Conservation (phyloP, 805 yeast genomes). For the Torulaspora gathmanii region DNA sequence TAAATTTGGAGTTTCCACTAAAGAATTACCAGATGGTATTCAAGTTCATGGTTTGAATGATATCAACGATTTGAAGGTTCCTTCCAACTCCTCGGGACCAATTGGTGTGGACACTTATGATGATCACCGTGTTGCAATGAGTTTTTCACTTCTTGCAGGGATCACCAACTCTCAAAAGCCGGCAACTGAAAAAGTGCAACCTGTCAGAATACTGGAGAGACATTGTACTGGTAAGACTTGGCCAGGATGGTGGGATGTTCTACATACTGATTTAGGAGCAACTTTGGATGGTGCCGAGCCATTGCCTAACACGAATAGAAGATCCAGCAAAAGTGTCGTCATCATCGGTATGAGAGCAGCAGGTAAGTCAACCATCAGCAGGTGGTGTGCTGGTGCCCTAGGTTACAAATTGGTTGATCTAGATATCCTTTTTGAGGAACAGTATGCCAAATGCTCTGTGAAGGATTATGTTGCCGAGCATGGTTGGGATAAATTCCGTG, state of each 20-base stretch:
- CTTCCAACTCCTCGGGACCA: conserved; percentile 42
- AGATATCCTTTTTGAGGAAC: conserved; percentile 65
- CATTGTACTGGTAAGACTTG: conserved; percentile 95
- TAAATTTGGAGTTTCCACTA: conserved; percentile 82
- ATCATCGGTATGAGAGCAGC: conserved; percentile 98
- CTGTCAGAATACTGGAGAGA: conserved; percentile 77
- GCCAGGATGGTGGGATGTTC: conserved; percentile 99
- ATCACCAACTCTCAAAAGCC: conserved; percentile 37
- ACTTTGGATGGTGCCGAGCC: conserved; percentile 69
- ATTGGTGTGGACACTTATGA: conserved; percentile 73
- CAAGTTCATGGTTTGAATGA: conserved; percentile 67
- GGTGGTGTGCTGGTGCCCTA: conserved; percentile 66
- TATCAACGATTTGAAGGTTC: conserved; percentile 47
- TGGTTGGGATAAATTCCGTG: conserved; percentile 89
- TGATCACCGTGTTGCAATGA: conserved; percentile 98
- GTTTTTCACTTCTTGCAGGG: conserved; percentile 84
- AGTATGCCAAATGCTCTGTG: conserved; percentile 43
- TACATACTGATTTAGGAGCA: conserved; percentile 64
- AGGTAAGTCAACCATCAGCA: conserved; percentile 83
- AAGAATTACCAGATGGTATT: conserved; percentile 89
- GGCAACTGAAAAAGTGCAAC: conserved; percentile 26
- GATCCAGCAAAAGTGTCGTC: conserved; percentile 46
- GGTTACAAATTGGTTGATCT: conserved; percentile 70
- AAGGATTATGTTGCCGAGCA: conserved; percentile 53
- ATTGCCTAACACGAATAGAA: conserved; percentile 12